Evolutionary conservation across 2,329 filamentous ascomycete genomes (phyloP).

Genomic region (Canariomyces notabilis): DNA sequence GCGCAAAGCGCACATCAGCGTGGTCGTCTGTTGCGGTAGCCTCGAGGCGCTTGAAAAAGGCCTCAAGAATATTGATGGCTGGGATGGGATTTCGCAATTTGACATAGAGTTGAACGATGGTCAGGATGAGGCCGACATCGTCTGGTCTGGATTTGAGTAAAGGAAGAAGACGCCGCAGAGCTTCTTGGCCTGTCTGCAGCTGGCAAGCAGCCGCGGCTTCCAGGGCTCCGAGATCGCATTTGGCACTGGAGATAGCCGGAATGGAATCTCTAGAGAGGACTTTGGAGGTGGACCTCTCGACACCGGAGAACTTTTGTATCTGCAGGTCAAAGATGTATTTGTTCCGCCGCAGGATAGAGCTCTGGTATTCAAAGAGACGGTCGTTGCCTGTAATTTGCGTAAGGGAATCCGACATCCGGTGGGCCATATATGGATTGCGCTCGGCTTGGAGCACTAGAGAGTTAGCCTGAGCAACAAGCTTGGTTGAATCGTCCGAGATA

Average conservation of each 20-base stretch:
- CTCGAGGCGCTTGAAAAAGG: constrained; percentile 69
- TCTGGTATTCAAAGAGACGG: constrained; percentile 69
- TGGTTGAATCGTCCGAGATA: constrained; percentile 62
- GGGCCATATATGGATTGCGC: constrained; percentile 63
- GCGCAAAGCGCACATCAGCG: constrained; percentile 70
- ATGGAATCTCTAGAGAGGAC: constrained; percentile 32
- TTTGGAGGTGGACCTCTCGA: constrained; percentile 43
- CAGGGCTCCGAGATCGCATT: constrained; percentile 40
- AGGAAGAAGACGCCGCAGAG: constrained; percentile 63
- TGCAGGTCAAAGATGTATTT: constrained; percentile 59
- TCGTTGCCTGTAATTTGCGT: constrained; percentile 50
- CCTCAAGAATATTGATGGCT: constrained; percentile 70
- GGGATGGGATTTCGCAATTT: constrained; percentile 64
- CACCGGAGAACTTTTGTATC: constrained; percentile 62
- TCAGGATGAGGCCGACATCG: constrained; percentile 75
- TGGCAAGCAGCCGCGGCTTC: constrained; percentile 70
- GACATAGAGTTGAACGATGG: constrained; percentile 76
- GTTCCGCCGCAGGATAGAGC: constrained; percentile 56
- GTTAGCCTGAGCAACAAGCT: constrained; percentile 64
- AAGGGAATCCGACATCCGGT: constrained; percentile 55
- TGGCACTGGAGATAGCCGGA: constrained; percentile 23
- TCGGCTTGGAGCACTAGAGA: constrained; percentile 38
- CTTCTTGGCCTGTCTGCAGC: constrained; percentile 57
- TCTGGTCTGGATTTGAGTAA: constrained; percentile 68
- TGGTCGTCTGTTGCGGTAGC: constrained; percentile 50